Base-by-base conservation (phyloP, 2,329 filamentous ascomycete genomes). In the Aspergillus spinulosporus region DNA sequence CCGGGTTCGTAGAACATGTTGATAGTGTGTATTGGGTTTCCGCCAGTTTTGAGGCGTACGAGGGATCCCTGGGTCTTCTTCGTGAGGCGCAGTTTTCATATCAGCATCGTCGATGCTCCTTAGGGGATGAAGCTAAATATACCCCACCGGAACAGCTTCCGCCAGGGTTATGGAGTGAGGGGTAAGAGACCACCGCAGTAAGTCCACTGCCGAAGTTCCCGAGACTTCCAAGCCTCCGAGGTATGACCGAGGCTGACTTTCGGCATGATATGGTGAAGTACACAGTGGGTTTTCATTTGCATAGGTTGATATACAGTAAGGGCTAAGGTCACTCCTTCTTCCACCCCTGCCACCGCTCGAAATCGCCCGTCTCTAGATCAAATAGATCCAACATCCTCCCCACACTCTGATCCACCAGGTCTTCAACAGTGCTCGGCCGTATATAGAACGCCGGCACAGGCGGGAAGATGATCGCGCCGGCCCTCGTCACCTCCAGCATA, bases 1-100 rank as follows among this genome's bases (percentile, higher is more conserved):
- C 80, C 80, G 1, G 81, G 80, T 64, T 80, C 71, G 66, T 84
- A 84, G 68, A 82, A 83, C 72, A 84, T 79, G 6, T 9, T 64
- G 28, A 9, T 14, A 6, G 43, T 21, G 21, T 21, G 21, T 21
- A 21, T 21, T 21, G 21, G 21, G 21, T 21, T 21, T 21, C 21
- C 21, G 21, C 21, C 21, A 21, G 21, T 21, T 21, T 21, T 21
- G 21, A 21, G 21, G 21, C 21, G 21, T 21, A 21, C 21, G 21
- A 21, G 21, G 21, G 21, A 21, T 21, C 21, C 21, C 21, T 21
- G 21, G 21, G 21, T 21, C 21, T 21, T 21, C 21, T 21, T 21
- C 21, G 21, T 21, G 21, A 21, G 21, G 21, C 21, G 21, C 21
- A 21, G 21, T 21, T 21, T 21, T 21, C 21, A 21, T 21, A 21